phyloP scores from a whole-genome alignment of 768 basidiomycete genomes.

The Mrakia hoshinonis region DNA sequence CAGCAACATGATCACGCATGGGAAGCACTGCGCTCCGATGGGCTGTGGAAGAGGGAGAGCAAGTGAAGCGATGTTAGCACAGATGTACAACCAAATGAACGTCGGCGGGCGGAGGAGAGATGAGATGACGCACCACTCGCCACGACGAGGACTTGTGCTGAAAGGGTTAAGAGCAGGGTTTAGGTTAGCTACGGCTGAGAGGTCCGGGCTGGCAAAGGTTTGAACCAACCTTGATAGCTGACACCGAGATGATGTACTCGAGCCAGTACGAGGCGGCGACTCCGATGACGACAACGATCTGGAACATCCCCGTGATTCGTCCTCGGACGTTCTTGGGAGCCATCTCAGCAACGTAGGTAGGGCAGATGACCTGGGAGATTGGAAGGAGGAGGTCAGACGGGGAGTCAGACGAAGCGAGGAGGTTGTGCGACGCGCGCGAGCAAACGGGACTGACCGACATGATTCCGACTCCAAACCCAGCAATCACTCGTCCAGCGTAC shows the following conservation, averaged over 20 bases:
- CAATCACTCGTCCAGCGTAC: slow-evolving; percentile 69
- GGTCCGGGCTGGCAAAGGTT: too few relatives aligned
- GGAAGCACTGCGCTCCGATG: slow-evolving; percentile 40
- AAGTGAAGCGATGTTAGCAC: not conserved
- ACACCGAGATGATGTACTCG: slow-evolving; percentile 30
- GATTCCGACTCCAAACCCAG: slow-evolving; percentile 71
- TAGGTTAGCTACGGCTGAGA: too few relatives aligned
- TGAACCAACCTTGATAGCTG: slow-evolving; percentile 23
- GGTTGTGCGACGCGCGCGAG: not conserved
- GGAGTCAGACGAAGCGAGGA: not conserved
- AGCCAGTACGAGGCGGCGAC: slow-evolving; percentile 54
- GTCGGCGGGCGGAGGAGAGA: not conserved
- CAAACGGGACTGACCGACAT: slow-evolving; percentile 47
- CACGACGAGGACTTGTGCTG: slow-evolving; percentile 22
- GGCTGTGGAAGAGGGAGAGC: slow-evolving; percentile 34
- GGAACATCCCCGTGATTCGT: slow-evolving; percentile 70
- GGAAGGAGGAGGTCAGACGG: not conserved
- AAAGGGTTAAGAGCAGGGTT: too few relatives aligned
- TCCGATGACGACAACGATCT: slow-evolving; percentile 51
- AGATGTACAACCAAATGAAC: not conserved
- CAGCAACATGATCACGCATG: slow-evolving; percentile 41
- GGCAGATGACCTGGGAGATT: slow-evolving; percentile 49
- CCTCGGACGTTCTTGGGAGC: slow-evolving; percentile 79
- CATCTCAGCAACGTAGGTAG: slow-evolving; percentile 78
- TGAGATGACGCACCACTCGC: slow-evolving; percentile 10